Percentiles rank a stretch among this genome's conserved stretches.
These are phyloP conservation scores for Pontederia paniculata DNA, from an alignment of 176 grass and related monocot genomes.

Conservation along the genomic window DNA sequence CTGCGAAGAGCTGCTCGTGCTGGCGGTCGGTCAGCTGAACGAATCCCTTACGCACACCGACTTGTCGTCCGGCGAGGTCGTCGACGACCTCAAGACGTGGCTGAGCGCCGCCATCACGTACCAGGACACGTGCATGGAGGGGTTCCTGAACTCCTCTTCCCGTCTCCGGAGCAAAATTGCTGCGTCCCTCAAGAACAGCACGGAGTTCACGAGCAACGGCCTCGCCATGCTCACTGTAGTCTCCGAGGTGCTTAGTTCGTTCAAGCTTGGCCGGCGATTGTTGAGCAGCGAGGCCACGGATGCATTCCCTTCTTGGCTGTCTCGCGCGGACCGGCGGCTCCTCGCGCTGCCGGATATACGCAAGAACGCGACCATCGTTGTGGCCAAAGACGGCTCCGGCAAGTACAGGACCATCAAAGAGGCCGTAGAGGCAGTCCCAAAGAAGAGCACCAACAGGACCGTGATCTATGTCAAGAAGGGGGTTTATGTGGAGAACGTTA, in stretches of 20 bases:
- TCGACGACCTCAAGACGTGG: neutral
- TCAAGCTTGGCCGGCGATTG: too few relatives aligned
- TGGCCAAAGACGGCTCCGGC: slow-evolving; percentile 47
- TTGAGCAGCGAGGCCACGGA: neutral
- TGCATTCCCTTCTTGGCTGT: neutral
- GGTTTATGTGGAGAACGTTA: slow-evolving; percentile 75
- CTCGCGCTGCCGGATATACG: neutral
- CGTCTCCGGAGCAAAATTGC: too few relatives aligned
- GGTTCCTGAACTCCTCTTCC: too few relatives aligned
- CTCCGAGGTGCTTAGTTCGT: too few relatives aligned
- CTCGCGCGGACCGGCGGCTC: neutral
- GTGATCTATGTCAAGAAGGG: slow-evolving; percentile 46
- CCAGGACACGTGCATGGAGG: neutral
- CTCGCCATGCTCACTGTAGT: too few relatives aligned
- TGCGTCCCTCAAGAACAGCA: too few relatives aligned
- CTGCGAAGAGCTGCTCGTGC: too few relatives aligned
- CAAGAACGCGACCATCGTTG: slow-evolving; percentile 28
- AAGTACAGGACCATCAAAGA: slow-evolving; percentile 53
- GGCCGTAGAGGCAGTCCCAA: slow-evolving; percentile 50
- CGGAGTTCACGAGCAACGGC: too few relatives aligned
- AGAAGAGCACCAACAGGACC: slow-evolving; percentile 36
- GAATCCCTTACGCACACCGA: too few relatives aligned
- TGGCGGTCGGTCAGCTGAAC: too few relatives aligned
- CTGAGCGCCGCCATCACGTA: neutral
- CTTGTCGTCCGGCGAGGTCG: neutral